Evolutionary conservation across 768 basidiomycete species (phyloP).

Genomic region (Boletus subcaerulescens): DNA sequence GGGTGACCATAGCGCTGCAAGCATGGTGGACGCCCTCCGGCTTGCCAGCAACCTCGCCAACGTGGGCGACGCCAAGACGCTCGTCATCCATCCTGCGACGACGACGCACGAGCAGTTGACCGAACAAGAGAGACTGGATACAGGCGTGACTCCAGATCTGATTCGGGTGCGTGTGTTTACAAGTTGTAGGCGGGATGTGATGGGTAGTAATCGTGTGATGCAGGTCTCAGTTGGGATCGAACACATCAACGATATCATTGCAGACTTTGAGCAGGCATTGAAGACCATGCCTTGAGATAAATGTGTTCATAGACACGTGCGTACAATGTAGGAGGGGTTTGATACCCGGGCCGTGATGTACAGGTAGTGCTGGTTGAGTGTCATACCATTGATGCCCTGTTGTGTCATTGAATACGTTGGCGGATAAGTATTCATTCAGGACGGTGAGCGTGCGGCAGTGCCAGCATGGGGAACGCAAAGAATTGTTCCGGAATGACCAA

Average conservation of each 20-base stretch:
- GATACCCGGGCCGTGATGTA: background rate
- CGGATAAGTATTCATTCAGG: too few species aligned
- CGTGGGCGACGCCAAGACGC: slow-evolving; percentile 63
- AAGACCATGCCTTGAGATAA: slow-evolving; percentile 15
- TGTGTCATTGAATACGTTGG: too few species aligned
- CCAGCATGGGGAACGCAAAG: too few species aligned
- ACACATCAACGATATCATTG: slow-evolving; percentile 44
- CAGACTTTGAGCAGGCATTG: slow-evolving; percentile 44
- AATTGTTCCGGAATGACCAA: too few species aligned
- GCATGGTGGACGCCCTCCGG: slow-evolving; percentile 67
- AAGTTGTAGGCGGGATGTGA: background rate
- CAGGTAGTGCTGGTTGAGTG: background rate
- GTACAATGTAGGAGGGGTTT: background rate
- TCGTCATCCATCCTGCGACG: slow-evolving; percentile 56
- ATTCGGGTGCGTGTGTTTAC: slow-evolving; percentile 45
- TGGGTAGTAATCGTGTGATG: background rate
- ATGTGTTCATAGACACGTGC: background rate
- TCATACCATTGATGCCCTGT: too few species aligned
- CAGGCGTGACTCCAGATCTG: slow-evolving; percentile 55
- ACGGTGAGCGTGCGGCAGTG: too few species aligned
- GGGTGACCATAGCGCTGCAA: slow-evolving; percentile 49
- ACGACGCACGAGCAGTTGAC: slow-evolving; percentile 61
- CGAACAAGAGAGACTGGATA: slow-evolving; percentile 42
- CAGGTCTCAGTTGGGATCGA: slow-evolving; percentile 47
- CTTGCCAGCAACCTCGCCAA: slow-evolving; percentile 74